Evolutionary conservation across 2,329 filamentous ascomycete species (phyloP).

Genomic region (Aspergillus oerlinghausenensis): DNA sequence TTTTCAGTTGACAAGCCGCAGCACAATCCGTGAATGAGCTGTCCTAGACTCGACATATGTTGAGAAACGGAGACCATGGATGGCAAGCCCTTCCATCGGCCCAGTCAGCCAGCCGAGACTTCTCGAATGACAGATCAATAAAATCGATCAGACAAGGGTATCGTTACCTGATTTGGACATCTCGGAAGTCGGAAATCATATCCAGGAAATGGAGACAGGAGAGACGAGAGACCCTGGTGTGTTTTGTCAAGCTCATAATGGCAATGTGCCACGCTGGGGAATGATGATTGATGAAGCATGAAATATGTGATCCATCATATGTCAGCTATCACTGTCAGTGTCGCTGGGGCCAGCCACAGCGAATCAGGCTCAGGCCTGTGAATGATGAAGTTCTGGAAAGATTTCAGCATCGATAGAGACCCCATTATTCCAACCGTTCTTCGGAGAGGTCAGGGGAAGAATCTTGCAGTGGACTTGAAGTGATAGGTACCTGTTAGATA

Average conservation of each 20-base stretch:
- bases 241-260: not conserved
- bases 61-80: not conserved
- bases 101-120: not conserved
- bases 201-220: not conserved
- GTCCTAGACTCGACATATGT: not conserved
- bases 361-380: too few relatives aligned
- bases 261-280: not conserved
- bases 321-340: not conserved
- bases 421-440: too few relatives aligned
- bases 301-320: not conserved
- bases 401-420: too few relatives aligned
- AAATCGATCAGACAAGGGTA: not conserved
- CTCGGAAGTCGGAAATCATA: not conserved
- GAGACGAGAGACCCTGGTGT: not conserved
- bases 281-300: not conserved
- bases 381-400: too few relatives aligned
- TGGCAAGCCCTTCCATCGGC: not conserved
- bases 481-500: too few relatives aligned
- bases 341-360: not conserved
- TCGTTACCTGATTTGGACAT: not conserved
- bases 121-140: not conserved
- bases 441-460: too few relatives aligned
- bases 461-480: too few relatives aligned
- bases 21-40: not conserved
- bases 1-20: not conserved